Conservation (phyloP, 768 basidiomycete genomes). For the Trametes punicea region DNA sequence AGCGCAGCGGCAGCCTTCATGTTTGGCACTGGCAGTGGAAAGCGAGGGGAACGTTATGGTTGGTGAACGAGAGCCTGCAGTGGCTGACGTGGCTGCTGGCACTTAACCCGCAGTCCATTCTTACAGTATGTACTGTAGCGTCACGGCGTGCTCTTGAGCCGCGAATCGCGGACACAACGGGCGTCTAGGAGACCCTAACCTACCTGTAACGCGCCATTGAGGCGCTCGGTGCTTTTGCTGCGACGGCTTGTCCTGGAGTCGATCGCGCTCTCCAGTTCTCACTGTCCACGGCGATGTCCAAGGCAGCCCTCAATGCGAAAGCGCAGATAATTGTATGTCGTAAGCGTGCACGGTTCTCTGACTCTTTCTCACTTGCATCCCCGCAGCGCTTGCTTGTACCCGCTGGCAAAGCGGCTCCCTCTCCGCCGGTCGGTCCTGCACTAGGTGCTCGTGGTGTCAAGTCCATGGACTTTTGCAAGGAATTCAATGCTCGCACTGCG, state of each 20-base stretch:
- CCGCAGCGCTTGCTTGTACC: slow-evolving; percentile 77
- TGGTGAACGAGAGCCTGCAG: not conserved
- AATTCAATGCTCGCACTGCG: slow-evolving; percentile 97
- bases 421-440: slow-evolving; percentile 95
- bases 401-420: slow-evolving; percentile 93
- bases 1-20: slow-evolving; percentile 51
- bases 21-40: slow-evolving; percentile 1
- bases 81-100: not conserved
- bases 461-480: slow-evolving; percentile 99
- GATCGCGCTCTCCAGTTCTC: slow-evolving; percentile 2
- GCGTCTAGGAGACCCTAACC: slow-evolving; percentile 1
- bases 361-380: slow-evolving; percentile 6
- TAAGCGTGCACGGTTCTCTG: not conserved
- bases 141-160: no score
- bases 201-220: not conserved
- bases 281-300: slow-evolving; percentile 53
- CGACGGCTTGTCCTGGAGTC: not conserved
- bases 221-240: not conserved
- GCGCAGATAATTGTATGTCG: slow-evolving; percentile 73
- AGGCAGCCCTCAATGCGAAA: slow-evolving; percentile 53
- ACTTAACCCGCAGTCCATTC: no score
- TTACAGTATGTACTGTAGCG: no score
- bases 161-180: no score
- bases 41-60: slow-evolving; percentile 1
- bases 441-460: slow-evolving; percentile 98